Evolutionary conservation across 1,284 basidiomycete species (phyloP), one percentile per base, ranked within the genome.

Genomic region (Quambalaria eucalypti): DNA sequence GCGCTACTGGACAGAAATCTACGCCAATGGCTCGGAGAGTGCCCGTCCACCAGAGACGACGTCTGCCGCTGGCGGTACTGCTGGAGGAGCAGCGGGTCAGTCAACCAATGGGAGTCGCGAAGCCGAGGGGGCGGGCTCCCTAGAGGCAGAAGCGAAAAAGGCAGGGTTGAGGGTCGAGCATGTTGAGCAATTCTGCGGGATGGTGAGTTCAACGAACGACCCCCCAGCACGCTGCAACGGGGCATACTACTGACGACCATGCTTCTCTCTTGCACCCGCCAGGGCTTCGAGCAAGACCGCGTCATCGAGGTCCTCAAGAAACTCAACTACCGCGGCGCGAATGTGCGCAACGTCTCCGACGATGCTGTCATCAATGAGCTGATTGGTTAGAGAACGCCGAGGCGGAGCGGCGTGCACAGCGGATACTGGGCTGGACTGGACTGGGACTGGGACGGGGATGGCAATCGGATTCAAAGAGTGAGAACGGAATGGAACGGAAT

Each of bases 231-330:
- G 14, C 10, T n/a, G 23, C 9, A 23, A 2, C 12, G 16, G 40
- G 49, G 40, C 7, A 42, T 7, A 7, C 21, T 10, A 19, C 14
- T 25, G 40, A 42, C 7, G 14, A 2, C 42, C 16, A 23, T 26
- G 42, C 25, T 14, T 21, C 28, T 44, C 23, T 29, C 21, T n/a
- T 25, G 3, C 6, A 14, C 16, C 30, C 28, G 2, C 50, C 48
- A 62, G 65, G 68, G 88, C 0, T 90, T 90, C 68, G 82, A 84
- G 48, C 78, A 83, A 61, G 76, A 75, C 59, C 86, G 87, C 80
- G 87, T 90, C 62, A 87, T 90, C 89, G 88, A 91, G 62, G 86
- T 87, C 9, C 80, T 96, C 60, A 84, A 87, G 66, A 82, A 86
- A 65, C 76, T 95, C 75, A 96, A 98, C 77, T 98, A 97, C 78